phyloP scores from a whole-genome alignment of 345 rosid genomes.

The Hibiscus tridactylites region DNA sequence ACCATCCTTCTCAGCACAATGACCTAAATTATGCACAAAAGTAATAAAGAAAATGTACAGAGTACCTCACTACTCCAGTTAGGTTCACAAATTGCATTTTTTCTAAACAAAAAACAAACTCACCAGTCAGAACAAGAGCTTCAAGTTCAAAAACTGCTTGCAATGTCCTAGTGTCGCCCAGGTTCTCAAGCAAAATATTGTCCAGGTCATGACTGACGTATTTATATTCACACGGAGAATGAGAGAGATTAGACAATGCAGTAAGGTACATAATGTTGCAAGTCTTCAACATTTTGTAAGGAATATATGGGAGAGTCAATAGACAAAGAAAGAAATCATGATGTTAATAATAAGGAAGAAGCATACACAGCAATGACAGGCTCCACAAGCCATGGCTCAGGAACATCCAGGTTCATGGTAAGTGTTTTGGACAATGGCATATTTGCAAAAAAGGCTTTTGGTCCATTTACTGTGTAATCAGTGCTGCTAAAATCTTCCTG shows the following conservation, averaged over 20 bases:
- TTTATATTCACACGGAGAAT: constrained; percentile 12
- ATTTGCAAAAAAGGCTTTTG: constrained; percentile 88
- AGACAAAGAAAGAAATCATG: neutral
- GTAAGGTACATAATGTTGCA: neutral
- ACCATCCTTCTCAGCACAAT: constrained; percentile 92
- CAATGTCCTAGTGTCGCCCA: constrained; percentile 91
- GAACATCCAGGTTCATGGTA: constrained; percentile 99
- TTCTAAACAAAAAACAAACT: constrained; percentile 8
- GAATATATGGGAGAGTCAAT: neutral
- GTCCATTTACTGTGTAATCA: constrained; percentile 64
- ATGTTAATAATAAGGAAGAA: constrained; percentile 12
- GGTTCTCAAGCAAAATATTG: constrained; percentile 93
- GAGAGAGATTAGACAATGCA: neutral
- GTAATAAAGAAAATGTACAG: neutral
- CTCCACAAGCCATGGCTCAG: constrained; percentile 99
- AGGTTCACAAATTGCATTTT: neutral
- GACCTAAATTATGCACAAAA: constrained; percentile 43
- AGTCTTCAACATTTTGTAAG: neutral
- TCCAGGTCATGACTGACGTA: constrained; percentile 83
- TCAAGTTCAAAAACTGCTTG: constrained; percentile 98
- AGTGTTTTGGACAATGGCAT: constrained; percentile 98
- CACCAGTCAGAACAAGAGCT: constrained; percentile 95
- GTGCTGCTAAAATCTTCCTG: constrained; percentile 93
- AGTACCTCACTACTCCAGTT: neutral
- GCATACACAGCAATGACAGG: constrained; percentile 91